These are phyloP conservation scores for Plasmodium coatneyi DNA, from an alignment of 169 alveolate species.

Conservation along the genomic window DNA sequence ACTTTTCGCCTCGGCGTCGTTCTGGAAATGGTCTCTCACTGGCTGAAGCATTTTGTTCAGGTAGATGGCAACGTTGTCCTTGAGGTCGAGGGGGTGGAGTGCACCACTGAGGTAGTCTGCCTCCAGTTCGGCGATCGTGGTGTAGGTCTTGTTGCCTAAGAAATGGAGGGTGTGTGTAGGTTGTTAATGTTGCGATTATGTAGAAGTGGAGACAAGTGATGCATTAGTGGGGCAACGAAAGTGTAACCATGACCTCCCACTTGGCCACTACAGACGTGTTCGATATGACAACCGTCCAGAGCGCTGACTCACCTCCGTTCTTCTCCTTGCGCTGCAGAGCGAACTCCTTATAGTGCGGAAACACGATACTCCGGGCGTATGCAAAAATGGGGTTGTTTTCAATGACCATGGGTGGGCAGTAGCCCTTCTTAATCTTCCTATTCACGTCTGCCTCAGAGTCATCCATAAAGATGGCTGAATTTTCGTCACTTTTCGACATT, in stretches of 20 bases:
- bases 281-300: slow-evolving; percentile 82
- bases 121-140: slow-evolving; percentile 90
- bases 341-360: slow-evolving; percentile 84
- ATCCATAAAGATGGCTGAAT: slow-evolving; percentile 99
- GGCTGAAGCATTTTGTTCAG: slow-evolving; percentile 96
- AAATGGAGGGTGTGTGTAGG: neutral
- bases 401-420: slow-evolving; percentile 93
- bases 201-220: neutral
- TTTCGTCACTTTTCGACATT: slow-evolving; percentile 96
- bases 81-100: slow-evolving; percentile 97
- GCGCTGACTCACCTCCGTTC: slow-evolving; percentile 88
- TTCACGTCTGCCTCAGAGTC: slow-evolving; percentile 95
- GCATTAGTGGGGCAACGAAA: too few relatives aligned
- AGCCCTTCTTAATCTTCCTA: slow-evolving; percentile 96
- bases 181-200: neutral
- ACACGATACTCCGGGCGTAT: slow-evolving; percentile 90
- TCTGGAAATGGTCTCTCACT: slow-evolving; percentile 95
- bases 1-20: slow-evolving; percentile 90
- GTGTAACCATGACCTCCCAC: slow-evolving; percentile 76
- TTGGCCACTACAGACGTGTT: slow-evolving; percentile 89
- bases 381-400: slow-evolving; percentile 96
- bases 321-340: slow-evolving; percentile 84
- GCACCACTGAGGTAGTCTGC: slow-evolving; percentile 90
- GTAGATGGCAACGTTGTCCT: slow-evolving; percentile 90
- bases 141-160: slow-evolving; percentile 88